Evolutionary conservation across 2,329 filamentous ascomycete genomes (phyloP), one percentile per base, ranked within the genome.

Genomic region (Pyrenochaeta sp.): DNA sequence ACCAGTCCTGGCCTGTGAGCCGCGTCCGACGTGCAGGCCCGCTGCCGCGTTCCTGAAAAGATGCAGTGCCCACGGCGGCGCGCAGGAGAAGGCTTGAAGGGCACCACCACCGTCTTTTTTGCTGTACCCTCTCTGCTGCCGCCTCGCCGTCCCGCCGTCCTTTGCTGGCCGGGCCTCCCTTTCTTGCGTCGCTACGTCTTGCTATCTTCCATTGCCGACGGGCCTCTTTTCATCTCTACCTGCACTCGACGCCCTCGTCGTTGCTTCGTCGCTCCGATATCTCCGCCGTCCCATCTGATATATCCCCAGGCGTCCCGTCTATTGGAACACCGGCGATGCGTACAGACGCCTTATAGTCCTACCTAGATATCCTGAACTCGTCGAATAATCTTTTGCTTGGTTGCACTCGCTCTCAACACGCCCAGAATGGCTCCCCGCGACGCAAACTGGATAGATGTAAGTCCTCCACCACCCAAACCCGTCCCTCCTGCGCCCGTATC

Each of bases 391-490:
- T 43, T 42, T 51, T 48, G 44, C 23, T 40, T 47, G 10, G 28
- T 15, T 40, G 10, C 35, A 27, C 18, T 35, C 42, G 10, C 35
- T 29, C 18, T 35, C 31, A 24, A 27, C 18, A 37, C 34, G 11
- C 39, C 23, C 49, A 58, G 46, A 7, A 70, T 70, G 67, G 42
- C 67, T 42, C 67, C 66, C 14, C 66, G 67, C 53, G 66, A 71
- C 48, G 67, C 67, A 48, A 71, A 71, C 55, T 71, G 67, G 67
- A 63, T 71, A 53, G 67, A 71, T 55, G 67, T 64, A 60, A 61
- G 66, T 57, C 40, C n/a, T n/a, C n/a, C n/a, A n/a, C n/a, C n/a
- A n/a, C n/a, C n/a, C n/a, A 34, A 51, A 41, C 44, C 35, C 43
- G 35, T 36, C 15, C 39, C 18, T 14, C 10, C 35, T 20, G 14